A percentile compares a stretch with the other conserved stretches of the same genome.
phyloP scores from a whole-genome alignment of 1,284 basidiomycete species.

The Cutaneotrichosporon cavernicola region DNA sequence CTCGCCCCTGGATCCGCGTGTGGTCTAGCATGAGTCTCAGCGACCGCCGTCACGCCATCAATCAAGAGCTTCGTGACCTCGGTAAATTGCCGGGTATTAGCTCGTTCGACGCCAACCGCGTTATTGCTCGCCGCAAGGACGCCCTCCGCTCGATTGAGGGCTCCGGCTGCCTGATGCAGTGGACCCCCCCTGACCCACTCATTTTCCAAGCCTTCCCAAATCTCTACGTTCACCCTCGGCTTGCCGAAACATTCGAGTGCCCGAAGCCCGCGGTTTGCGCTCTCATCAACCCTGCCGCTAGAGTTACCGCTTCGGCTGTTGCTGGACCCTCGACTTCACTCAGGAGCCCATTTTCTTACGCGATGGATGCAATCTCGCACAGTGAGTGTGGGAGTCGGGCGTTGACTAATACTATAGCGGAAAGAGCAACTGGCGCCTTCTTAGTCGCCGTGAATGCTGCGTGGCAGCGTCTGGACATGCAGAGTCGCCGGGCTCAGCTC shows the following conservation, averaged over 20 bases:
- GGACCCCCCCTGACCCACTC: slow-evolving; percentile 10
- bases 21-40: slow-evolving; percentile 13
- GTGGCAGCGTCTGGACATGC: not conserved
- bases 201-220: not conserved
- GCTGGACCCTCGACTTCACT: not conserved
- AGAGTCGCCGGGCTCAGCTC: not conserved
- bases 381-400: not conserved
- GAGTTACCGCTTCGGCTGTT: not conserved
- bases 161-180: slow-evolving; percentile 11
- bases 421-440: not conserved
- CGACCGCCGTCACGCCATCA: slow-evolving; percentile 12
- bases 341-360: not conserved
- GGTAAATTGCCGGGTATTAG: not conserved
- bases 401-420: not conserved
- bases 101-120: not conserved
- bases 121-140: slow-evolving; percentile 3
- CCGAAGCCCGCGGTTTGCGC: not conserved
- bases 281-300: not conserved
- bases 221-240: not conserved
- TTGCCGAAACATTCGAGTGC: slow-evolving; percentile 4
- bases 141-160: slow-evolving; percentile 1
- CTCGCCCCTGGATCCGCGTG: slow-evolving; percentile 3
- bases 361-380: too few relatives aligned
- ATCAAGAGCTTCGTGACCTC: slow-evolving; percentile 8
- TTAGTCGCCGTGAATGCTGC: not conserved